Evolutionary conservation across 2,329 filamentous ascomycete genomes (phyloP).

Genomic region (Xylariomycetidae sp.): DNA sequence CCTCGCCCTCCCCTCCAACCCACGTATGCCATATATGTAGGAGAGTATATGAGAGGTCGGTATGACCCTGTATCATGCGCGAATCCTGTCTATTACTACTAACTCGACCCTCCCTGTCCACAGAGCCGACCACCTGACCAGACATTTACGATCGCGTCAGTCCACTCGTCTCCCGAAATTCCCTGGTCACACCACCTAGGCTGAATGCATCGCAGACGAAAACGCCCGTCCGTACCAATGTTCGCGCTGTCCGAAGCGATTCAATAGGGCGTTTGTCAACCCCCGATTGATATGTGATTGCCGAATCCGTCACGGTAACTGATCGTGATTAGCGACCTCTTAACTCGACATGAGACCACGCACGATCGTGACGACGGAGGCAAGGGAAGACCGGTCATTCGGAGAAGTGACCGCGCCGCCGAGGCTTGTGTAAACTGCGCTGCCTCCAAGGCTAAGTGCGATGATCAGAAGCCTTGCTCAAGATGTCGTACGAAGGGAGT

Average conservation of each 20-base stretch:
- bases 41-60: conserved; percentile 23
- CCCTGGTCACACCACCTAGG: not conserved
- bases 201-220: conserved; percentile 14
- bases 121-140: conserved; percentile 23
- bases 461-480: conserved; percentile 24
- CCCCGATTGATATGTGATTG: no score
- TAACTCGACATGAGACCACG: conserved; percentile 25
- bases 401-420: conserved; percentile 22
- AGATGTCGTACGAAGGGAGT: conserved; percentile 21
- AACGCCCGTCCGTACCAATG: conserved; percentile 25
- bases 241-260: conserved; percentile 23
- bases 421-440: conserved; percentile 23
- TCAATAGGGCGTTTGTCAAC: conserved; percentile 23
- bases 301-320: not conserved
- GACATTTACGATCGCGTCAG: conserved; percentile 23
- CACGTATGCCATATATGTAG: conserved; percentile 24
- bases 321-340: conserved; percentile 16
- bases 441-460: conserved; percentile 25
- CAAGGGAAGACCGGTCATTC: conserved; percentile 20
- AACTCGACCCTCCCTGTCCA: not conserved
- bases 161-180: not conserved
- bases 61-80: not conserved
- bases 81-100: not conserved
- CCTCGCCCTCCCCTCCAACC: conserved; percentile 7
- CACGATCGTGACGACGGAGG: conserved; percentile 22